These are phyloP conservation scores for Clarkia xantiana DNA, from an alignment of 345 rosid species.

Conservation along the genomic window DNA sequence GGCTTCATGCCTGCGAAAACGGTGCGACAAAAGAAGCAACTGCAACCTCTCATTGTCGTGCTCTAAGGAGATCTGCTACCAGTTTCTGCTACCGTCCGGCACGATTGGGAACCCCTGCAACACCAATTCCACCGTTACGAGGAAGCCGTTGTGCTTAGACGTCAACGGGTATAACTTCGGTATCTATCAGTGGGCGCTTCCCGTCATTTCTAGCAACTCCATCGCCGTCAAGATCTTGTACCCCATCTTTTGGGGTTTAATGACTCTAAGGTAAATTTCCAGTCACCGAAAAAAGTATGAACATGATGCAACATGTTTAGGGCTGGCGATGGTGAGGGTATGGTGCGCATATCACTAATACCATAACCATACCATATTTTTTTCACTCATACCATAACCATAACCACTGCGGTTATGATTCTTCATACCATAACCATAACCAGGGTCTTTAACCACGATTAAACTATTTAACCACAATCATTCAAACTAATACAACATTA, in stretches of 20 bases:
- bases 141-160: slow-evolving; percentile 56
- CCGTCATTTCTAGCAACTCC: slow-evolving; percentile 76
- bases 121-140: slow-evolving; percentile 29
- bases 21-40: slow-evolving; percentile 29
- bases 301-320: no score
- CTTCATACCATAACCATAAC: no score
- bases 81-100: slow-evolving; percentile 19
- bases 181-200: slow-evolving; percentile 64
- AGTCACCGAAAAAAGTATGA: no score
- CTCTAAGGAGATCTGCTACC: slow-evolving; percentile 50
- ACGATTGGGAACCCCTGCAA: slow-evolving; percentile 30
- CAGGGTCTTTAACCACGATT: no score
- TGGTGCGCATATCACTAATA: no score
- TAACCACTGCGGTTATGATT: no score
- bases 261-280: slow-evolving; percentile 61
- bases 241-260: slow-evolving; percentile 85
- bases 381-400: no score
- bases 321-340: no score
- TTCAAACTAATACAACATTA: no score
- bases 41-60: slow-evolving; percentile 54
- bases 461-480: neutral
- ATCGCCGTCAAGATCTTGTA: slow-evolving; percentile 64
- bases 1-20: slow-evolving; percentile 56
- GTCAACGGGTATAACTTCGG: slow-evolving; percentile 50
- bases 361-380: no score